These are phyloP conservation scores for Botrytis galanthina DNA, from an alignment of 2,329 filamentous ascomycete genomes.

Conservation along the genomic window DNA sequence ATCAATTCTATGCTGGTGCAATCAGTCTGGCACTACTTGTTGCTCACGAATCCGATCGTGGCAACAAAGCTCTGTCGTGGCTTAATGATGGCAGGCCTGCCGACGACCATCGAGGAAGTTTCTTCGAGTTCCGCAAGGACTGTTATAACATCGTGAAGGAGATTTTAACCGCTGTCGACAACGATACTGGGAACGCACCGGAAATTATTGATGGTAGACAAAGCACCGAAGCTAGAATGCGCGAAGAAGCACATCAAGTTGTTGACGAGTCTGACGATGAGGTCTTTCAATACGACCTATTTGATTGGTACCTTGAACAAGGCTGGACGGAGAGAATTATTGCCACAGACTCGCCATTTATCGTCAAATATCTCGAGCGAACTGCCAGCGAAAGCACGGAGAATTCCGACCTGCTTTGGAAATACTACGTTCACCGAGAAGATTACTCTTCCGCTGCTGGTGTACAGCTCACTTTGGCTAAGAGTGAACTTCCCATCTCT, in stretches of 20 bases:
- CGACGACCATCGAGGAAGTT: slow-evolving; percentile 61
- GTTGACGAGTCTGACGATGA: slow-evolving; percentile 87
- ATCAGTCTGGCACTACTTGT: slow-evolving; percentile 84
- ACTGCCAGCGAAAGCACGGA: slow-evolving; percentile 69
- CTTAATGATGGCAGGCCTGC: slow-evolving; percentile 77
- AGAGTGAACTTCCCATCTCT: slow-evolving; percentile 75
- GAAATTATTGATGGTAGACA: slow-evolving; percentile 75
- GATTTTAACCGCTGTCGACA: slow-evolving; percentile 76
- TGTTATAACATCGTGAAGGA: slow-evolving; percentile 87
- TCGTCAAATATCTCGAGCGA: slow-evolving; percentile 80
- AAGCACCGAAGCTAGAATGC: slow-evolving; percentile 73
- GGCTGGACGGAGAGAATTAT: slow-evolving; percentile 84
- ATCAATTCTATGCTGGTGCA: slow-evolving; percentile 91
- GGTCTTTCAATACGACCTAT: slow-evolving; percentile 93
- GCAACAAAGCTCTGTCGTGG: slow-evolving; percentile 82
- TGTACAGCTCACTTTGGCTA: slow-evolving; percentile 80
- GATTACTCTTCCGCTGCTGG: slow-evolving; percentile 83
- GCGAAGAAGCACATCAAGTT: slow-evolving; percentile 84
- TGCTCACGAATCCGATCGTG: slow-evolving; percentile 80
- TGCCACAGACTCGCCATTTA: slow-evolving; percentile 78
- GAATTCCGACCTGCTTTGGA: slow-evolving; percentile 88
- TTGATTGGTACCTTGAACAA: slow-evolving; percentile 91
- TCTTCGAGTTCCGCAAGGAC: slow-evolving; percentile 64
- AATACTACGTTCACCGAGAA: slow-evolving; percentile 82
- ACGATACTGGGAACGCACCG: slow-evolving; percentile 64